These are phyloP conservation scores for Cyberlindnera xishuangbannaensis DNA, from an alignment of 805 yeast genomes.

Conservation along the genomic window DNA sequence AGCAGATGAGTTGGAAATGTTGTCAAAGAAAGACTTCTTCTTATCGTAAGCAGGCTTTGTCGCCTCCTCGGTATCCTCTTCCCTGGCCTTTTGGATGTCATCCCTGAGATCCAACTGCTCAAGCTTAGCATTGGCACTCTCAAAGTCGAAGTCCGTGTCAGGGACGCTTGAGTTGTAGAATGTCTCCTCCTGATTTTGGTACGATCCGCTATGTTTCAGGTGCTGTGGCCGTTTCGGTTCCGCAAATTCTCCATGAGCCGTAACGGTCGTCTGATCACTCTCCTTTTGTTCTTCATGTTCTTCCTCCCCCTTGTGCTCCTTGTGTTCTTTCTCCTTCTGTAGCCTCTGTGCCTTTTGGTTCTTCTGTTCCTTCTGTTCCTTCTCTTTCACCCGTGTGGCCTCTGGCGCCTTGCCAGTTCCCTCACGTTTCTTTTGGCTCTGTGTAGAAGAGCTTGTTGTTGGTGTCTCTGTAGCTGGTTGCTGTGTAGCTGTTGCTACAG, in stretches of 20 bases:
- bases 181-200: constrained; percentile 8
- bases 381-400: neutral
- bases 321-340: constrained; percentile 1
- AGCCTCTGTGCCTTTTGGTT: neutral
- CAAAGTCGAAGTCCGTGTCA: constrained; percentile 69
- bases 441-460: neutral
- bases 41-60: constrained; percentile 56
- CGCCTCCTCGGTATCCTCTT: constrained; percentile 7
- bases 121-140: constrained; percentile 66
- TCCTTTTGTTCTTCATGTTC: no score
- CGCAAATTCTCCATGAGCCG: no score
- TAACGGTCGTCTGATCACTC: no score
- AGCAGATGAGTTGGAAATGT: constrained; percentile 64
- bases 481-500: constrained; percentile 9
- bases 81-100: constrained; percentile 2
- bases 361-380: neutral
- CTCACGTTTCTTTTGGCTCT: neutral
- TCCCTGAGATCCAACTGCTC: constrained; percentile 26
- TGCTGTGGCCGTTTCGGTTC: constrained; percentile 10
- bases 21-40: constrained; percentile 83
- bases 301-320: no score
- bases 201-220: no score
- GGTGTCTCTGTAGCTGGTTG: constrained; percentile 1
- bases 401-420: neutral
- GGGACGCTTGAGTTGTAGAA: constrained; percentile 34